Base-by-base conservation (phyloP, 768 basidiomycete species). In the Amanita pseudoporphyria region DNA sequence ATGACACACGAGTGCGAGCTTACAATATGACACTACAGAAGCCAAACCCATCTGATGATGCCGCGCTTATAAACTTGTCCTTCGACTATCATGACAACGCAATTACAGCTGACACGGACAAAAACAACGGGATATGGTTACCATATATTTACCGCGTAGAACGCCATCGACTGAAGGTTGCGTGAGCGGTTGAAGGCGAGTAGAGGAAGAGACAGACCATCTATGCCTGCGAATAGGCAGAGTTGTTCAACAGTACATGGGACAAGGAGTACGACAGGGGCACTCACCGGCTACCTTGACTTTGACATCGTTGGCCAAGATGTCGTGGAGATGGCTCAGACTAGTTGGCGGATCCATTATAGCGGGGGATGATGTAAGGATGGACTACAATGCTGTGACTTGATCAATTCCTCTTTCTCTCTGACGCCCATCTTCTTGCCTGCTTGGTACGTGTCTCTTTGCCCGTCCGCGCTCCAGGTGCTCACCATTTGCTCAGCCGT, bases 1-100 rank as follows among this genome's bases (percentile, higher is more conserved):
- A 30, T 6, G 12, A 24, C 40, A n/a, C 18, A 28, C 30, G 39
- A 24, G 12, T 28, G 26, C 26, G 42, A 22, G 70, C 84, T 58
- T 52, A 87, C 89, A 94, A 97, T 50, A 94, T 80, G 42, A 94
- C 87, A 57, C 86, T 89, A 68, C 90, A 95, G 68, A 94, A 96
- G 5, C 91, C 90, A 62, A 96, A 95, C 0, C 91, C 91, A 54
- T 83, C 81, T 1, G 82, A 77, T 44, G 82, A 77, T 6, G 74
- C 87, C 0, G 89, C 85, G 43, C 81, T 81, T 30, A 96, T 61
- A 62, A 98, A 96, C 68, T 98, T 98, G 45, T 82, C 75, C 67
- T 87, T 96, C 13, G 86, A 87, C 91, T 96, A 62, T 51, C 28
- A 6, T 3, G 21, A 26, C 37, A 3, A 47, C 41, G 22, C 32